Percentiles rank a stretch among this genome's conserved stretches.
Evolutionary conservation across 352 stramenopile genomes (phyloP).

Genomic region (Phytopythium helicoides): DNA sequence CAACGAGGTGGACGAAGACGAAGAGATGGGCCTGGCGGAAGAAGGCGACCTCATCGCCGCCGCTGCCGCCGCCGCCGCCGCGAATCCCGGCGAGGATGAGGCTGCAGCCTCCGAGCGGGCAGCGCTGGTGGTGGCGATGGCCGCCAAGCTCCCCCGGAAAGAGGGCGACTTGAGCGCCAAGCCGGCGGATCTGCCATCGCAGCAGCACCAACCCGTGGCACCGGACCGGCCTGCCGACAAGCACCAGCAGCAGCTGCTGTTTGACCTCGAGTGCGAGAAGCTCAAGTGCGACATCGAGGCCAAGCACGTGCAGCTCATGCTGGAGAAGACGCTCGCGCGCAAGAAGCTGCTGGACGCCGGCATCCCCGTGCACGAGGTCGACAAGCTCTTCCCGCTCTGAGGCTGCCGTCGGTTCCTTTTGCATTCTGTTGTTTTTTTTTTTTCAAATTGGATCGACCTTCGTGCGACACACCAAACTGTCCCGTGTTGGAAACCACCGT

Average conservation of each 20-base stretch:
- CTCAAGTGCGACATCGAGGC: conserved; percentile 50
- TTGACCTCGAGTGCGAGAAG: conserved; percentile 46
- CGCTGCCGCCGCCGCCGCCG: conserved; percentile 1
- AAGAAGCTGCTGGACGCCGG: conserved; percentile 49
- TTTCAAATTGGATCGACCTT: not conserved
- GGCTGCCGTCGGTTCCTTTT: not conserved
- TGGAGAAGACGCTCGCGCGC: conserved; percentile 47
- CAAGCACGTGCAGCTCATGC: conserved; percentile 40
- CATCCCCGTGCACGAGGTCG: conserved; percentile 32
- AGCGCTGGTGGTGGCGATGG: not conserved
- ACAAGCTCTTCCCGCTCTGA: conserved; percentile 47
- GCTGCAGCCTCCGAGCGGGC: not conserved
- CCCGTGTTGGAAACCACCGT: too few species aligned
- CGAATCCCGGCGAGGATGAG: not conserved
- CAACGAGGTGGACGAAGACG: conserved; percentile 16
- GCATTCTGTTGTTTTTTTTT: not conserved
- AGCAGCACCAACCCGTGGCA: not conserved
- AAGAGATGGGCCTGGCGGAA: conserved; percentile 4
- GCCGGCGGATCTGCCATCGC: not conserved
- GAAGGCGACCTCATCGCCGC: conserved; percentile 4
- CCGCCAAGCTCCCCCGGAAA: not conserved
- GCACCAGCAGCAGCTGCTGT: conserved; percentile 37
- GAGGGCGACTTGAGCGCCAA: not conserved
- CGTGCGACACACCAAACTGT: too few species aligned
- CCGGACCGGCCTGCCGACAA: conserved; percentile 19